Percentiles rank a stretch among this genome's conserved stretches.
phyloP scores from a whole-genome alignment of 2,329 filamentous ascomycete genomes.

The Penicillium frequentans region DNA sequence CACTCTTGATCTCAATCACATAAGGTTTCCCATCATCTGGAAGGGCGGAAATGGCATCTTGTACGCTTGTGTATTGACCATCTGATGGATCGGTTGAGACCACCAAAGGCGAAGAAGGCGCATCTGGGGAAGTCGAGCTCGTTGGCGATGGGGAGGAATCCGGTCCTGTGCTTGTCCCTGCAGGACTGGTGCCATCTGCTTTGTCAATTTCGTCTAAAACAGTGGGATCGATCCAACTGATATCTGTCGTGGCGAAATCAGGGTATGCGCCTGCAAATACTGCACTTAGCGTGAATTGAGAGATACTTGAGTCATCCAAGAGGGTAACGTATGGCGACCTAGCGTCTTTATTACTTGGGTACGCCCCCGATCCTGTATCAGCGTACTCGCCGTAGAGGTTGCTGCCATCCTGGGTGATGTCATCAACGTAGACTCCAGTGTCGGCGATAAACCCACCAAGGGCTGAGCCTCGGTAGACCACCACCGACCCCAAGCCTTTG shows the following conservation, averaged over 20 bases:
- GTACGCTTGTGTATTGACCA: too few species aligned
- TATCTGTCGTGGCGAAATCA: conserved; percentile 33
- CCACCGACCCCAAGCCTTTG: conserved; percentile 43
- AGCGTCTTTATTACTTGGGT: conserved; percentile 34
- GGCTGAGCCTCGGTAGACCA: conserved; percentile 42
- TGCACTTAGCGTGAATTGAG: conserved; percentile 33
- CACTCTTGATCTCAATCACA: too few species aligned
- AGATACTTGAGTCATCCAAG: conserved; percentile 35
- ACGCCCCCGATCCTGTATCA: conserved; percentile 44
- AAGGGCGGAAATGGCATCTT: too few species aligned
- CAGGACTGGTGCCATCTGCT: conserved; percentile 27
- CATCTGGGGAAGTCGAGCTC: not conserved
- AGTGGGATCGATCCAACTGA: conserved; percentile 40
- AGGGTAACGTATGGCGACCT: conserved; percentile 38
- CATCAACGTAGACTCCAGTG: conserved; percentile 18
- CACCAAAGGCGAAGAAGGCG: too few species aligned
- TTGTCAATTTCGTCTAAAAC: conserved; percentile 34
- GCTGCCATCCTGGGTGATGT: conserved; percentile 34
- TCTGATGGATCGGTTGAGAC: too few species aligned
- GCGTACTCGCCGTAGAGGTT: conserved; percentile 45
- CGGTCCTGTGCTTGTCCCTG: not conserved
- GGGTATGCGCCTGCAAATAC: conserved; percentile 39
- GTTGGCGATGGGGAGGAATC: not conserved
- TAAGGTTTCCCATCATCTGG: too few species aligned
- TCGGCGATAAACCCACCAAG: conserved; percentile 42